A percentile compares a stretch with the other conserved stretches of the same genome.
Evolutionary conservation across 495 filamentous ascomycete genomes (phyloP).

Genomic region (Evansstolkia leycettana): DNA sequence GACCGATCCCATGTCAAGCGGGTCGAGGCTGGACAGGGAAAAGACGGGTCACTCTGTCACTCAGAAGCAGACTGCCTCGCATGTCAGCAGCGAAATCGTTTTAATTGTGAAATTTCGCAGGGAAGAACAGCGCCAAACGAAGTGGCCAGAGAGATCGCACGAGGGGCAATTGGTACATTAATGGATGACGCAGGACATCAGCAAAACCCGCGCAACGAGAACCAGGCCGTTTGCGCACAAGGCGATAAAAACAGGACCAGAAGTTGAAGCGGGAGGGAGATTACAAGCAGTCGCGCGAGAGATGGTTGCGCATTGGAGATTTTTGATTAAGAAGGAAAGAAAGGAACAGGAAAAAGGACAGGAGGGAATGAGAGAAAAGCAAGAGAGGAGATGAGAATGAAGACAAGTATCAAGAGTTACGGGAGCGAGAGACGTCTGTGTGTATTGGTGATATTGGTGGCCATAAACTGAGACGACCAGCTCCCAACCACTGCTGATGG

Average conservation of each 20-base stretch:
- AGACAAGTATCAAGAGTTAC: too few relatives aligned
- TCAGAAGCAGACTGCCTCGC: background rate
- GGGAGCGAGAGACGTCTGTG: too few relatives aligned
- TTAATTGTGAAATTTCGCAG: background rate
- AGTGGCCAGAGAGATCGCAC: too few relatives aligned
- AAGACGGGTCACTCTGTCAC: background rate
- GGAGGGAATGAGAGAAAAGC: constrained; percentile 4
- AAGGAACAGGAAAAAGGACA: constrained; percentile 1
- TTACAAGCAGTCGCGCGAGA: background rate
- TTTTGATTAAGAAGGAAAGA: background rate
- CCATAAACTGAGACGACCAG: too few relatives aligned
- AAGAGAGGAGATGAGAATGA: constrained; percentile 9
- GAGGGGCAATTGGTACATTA: constrained; percentile 1
- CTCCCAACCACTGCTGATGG: too few relatives aligned
- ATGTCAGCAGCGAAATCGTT: constrained; percentile 7
- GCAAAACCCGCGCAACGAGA: background rate
- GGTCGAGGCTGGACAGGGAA: background rate
- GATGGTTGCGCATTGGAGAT: background rate
- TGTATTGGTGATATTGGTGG: too few relatives aligned
- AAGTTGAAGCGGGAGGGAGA: background rate
- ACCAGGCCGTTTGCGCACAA: background rate
- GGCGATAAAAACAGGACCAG: background rate
- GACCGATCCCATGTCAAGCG: constrained; percentile 34
- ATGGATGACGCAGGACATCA: background rate
- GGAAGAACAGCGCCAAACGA: too few relatives aligned